Percentiles rank a stretch among this genome's conserved stretches.
Evolutionary conservation across 2,329 filamentous ascomycete species (phyloP).

Genomic region (Botryosphaeria dothidea): DNA sequence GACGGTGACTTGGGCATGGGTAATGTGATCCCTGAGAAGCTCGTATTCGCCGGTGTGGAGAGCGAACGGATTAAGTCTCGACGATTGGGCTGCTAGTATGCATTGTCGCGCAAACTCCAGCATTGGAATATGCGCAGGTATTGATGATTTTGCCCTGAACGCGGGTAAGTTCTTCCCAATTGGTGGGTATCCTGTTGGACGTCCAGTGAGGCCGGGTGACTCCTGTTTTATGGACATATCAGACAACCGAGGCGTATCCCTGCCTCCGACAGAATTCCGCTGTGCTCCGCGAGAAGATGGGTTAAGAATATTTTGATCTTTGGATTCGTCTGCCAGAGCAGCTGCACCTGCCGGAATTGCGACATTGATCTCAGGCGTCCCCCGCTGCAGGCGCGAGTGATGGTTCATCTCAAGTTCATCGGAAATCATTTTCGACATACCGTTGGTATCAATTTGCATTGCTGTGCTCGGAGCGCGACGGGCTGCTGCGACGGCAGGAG

Average conservation of each 20-base stretch:
- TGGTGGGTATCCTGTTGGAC: slow-evolving; percentile 46
- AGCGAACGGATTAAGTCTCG: slow-evolving; percentile 84
- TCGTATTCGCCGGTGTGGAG: slow-evolving; percentile 83
- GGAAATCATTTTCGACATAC: slow-evolving; percentile 21
- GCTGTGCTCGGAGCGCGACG: not conserved
- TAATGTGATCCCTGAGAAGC: slow-evolving; percentile 78
- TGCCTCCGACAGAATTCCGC: not conserved
- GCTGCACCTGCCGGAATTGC: not conserved
- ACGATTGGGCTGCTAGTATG: slow-evolving; percentile 84
- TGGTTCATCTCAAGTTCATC: slow-evolving; percentile 15
- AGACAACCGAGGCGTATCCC: slow-evolving; percentile 8
- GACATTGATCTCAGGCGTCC: slow-evolving; percentile 1
- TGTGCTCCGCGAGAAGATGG: not conserved
- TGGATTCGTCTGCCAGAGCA: not conserved
- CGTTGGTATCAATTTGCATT: not conserved
- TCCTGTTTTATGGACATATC: slow-evolving; percentile 17
- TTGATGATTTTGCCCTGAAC: slow-evolving; percentile 71
- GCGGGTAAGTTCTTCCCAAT: slow-evolving; percentile 34
- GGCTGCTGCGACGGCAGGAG: not conserved
- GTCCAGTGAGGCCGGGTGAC: slow-evolving; percentile 15
- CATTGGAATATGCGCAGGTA: slow-evolving; percentile 71
- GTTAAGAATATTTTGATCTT: not conserved
- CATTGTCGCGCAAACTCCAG: slow-evolving; percentile 89
- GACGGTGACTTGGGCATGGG: slow-evolving; percentile 84
- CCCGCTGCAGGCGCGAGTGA: not conserved